Percentiles rank a stretch among this genome's conserved stretches.
These are phyloP conservation scores for Amphichorda felina DNA, from an alignment of 2,329 filamentous ascomycete species.

Conservation along the genomic window DNA sequence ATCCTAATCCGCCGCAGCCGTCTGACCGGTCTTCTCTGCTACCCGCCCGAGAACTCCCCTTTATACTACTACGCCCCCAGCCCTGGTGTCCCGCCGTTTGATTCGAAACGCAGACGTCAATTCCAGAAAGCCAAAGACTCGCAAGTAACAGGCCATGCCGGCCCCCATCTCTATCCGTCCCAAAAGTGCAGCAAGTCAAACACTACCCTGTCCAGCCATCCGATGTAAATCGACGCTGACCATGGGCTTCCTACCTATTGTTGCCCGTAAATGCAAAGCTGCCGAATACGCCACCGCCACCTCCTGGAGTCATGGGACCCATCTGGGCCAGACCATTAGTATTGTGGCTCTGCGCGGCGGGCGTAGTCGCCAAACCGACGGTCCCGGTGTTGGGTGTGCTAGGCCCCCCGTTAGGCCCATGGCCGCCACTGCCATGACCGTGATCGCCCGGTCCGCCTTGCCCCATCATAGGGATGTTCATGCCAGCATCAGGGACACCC, in stretches of 20 bases:
- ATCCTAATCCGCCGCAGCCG: too few relatives aligned
- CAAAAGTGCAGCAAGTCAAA: too few relatives aligned
- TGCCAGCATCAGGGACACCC: slow-evolving; percentile 54
- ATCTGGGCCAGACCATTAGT: slow-evolving; percentile 44
- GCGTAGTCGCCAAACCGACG: slow-evolving; percentile 34
- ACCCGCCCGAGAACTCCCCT: too few relatives aligned
- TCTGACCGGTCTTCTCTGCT: too few relatives aligned
- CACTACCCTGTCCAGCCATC: too few relatives aligned
- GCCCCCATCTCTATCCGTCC: too few relatives aligned
- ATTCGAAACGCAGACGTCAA: too few relatives aligned
- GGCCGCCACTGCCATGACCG: slow-evolving; percentile 17
- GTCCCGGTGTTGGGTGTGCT: slow-evolving; percentile 59
- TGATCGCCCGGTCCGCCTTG: slow-evolving; percentile 19
- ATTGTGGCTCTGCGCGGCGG: slow-evolving; percentile 38
- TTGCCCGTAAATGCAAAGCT: slow-evolving; percentile 47
- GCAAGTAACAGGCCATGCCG: too few relatives aligned
- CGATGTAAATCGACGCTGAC: too few relatives aligned
- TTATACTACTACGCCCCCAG: too few relatives aligned
- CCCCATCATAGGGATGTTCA: slow-evolving; percentile 21
- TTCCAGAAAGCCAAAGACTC: too few relatives aligned
- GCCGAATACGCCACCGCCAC: slow-evolving; percentile 64
- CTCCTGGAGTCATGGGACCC: slow-evolving; percentile 69
- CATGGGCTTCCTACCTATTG: slow-evolving; percentile 21
- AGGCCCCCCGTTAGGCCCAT: slow-evolving; percentile 39
- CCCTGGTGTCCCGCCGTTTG: too few relatives aligned